phyloP scores from a whole-genome alignment of 2,329 filamentous ascomycete species.

The Aureobasidium sp. region DNA sequence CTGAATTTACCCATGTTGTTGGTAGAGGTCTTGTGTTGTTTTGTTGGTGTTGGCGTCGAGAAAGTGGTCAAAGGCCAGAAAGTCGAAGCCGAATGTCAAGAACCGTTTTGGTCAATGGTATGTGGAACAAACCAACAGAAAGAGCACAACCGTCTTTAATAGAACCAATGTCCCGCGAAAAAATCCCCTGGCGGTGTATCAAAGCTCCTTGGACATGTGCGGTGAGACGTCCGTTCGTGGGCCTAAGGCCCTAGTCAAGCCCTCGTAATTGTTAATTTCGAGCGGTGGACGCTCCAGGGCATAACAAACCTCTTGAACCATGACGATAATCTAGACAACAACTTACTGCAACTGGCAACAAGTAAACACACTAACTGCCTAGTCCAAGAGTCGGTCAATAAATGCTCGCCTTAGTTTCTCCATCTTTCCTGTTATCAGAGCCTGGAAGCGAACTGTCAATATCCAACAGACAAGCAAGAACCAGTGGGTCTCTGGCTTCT shows the following conservation, averaged over 20 bases:
- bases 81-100: background rate
- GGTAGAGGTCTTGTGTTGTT: background rate
- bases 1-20: constrained; percentile 5
- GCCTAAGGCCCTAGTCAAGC: constrained; percentile 1
- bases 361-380: background rate
- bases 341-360: background rate
- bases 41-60: background rate
- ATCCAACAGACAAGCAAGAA: background rate
- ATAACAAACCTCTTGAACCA: background rate
- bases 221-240: constrained; percentile 2
- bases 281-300: constrained; percentile 3
- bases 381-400: background rate
- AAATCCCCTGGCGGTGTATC: constrained; percentile 1
- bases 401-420: background rate
- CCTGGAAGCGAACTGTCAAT: background rate
- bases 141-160: background rate
- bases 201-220: background rate
- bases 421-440: background rate
- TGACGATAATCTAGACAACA: background rate
- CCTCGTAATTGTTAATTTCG: constrained; percentile 8
- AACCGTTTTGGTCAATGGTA: background rate
- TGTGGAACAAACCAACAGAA: background rate
- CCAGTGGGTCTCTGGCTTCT: background rate
- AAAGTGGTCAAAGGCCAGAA: background rate
- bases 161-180: background rate